phyloP scores from a whole-genome alignment of 495 filamentous ascomycete genomes.

The Penicillium antarcticum region DNA sequence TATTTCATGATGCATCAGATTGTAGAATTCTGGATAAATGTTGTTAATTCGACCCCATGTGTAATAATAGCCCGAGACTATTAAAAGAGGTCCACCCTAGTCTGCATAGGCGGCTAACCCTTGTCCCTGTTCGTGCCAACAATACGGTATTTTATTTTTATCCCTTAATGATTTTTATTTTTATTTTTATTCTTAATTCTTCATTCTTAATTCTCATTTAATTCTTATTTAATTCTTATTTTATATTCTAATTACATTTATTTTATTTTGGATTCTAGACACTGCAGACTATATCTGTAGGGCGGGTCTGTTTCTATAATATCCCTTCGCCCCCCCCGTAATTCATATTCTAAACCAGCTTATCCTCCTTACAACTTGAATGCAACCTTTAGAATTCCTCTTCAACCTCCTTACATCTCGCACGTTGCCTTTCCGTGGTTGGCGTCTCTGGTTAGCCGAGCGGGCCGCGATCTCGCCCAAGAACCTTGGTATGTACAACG shows the following conservation, averaged over 20 bases:
- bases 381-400: constrained; percentile 1
- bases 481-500: constrained; percentile 22
- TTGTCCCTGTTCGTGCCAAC: constrained; percentile 4
- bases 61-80: constrained; percentile 4
- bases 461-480: constrained; percentile 21
- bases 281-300: constrained; percentile 7
- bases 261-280: constrained; percentile 15
- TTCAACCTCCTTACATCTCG: not conserved
- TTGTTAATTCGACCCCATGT: not conserved
- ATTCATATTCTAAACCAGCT: not conserved
- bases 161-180: constrained; percentile 6
- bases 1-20: too few species aligned
- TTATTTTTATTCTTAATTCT: constrained; percentile 17
- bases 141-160: constrained; percentile 8
- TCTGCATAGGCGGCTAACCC: constrained; percentile 4
- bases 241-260: not conserved
- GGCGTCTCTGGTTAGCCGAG: constrained; percentile 17
- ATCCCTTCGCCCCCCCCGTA: constrained; percentile 25
- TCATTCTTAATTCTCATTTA: constrained; percentile 7
- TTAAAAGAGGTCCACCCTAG: not conserved
- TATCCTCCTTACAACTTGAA: constrained; percentile 11
- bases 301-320: constrained; percentile 24
- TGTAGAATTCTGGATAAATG: too few species aligned
- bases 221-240: not conserved
- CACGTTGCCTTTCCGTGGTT: constrained; percentile 23